Conservation (phyloP, 345 rosid genomes). For the Streptanthus diversifolius region DNA sequence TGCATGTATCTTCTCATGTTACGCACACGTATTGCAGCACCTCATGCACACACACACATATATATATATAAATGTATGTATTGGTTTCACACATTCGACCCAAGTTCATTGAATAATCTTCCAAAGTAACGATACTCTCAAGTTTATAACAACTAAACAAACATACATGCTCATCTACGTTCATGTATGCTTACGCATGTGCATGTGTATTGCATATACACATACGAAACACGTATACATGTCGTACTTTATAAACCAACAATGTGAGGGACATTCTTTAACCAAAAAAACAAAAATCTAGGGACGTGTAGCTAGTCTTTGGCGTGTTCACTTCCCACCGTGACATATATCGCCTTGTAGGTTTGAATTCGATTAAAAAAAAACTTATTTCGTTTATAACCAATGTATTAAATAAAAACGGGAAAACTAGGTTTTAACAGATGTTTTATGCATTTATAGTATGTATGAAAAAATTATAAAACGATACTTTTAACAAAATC, state of each 20-base stretch:
- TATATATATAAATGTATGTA: not conserved
- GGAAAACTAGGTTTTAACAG: not conserved
- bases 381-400: not conserved
- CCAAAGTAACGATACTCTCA: not conserved
- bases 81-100: not conserved
- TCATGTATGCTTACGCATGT: not conserved
- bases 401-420: not conserved
- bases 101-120: conserved; percentile 16
- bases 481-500: not conserved
- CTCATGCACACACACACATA: not conserved
- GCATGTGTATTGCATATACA: not conserved
- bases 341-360: not conserved
- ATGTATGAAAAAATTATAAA: not conserved
- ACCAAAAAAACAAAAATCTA: not conserved
- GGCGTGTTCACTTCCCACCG: conserved; percentile 7
- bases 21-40: not conserved
- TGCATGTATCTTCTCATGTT: conserved; percentile 14
- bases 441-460: too few species aligned
- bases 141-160: not conserved
- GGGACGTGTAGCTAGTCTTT: not conserved
- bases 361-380: not conserved
- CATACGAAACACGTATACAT: not conserved
- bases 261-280: not conserved
- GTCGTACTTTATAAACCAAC: not conserved
- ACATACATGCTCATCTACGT: not conserved